A percentile compares a stretch with the other conserved stretches of the same genome.
phyloP scores from a whole-genome alignment of 176 grass and related monocot genomes.

The Metroxylon sagu region DNA sequence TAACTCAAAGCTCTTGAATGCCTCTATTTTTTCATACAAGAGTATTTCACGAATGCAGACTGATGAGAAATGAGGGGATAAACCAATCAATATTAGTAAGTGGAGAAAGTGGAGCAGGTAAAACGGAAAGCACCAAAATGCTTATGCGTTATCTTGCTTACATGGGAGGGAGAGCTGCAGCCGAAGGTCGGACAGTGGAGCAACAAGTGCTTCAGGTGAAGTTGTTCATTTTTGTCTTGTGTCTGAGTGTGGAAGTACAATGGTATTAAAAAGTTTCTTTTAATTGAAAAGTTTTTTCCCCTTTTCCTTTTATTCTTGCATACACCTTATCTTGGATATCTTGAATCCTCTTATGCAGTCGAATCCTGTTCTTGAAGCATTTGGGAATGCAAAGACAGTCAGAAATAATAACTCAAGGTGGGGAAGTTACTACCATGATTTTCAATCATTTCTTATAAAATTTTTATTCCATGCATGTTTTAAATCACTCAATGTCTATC shows the following conservation, averaged over 20 bases:
- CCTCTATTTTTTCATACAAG: background rate
- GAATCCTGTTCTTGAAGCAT: constrained; percentile 99
- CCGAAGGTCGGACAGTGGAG: constrained; percentile 18
- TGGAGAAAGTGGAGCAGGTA: constrained; percentile 32
- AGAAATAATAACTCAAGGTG: constrained; percentile 99
- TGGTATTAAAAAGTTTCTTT: too few relatives aligned
- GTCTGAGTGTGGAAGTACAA: too few relatives aligned
- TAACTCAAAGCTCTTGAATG: background rate
- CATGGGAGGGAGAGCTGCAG: constrained; percentile 21
- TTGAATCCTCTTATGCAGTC: constrained; percentile 45
- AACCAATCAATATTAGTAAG: constrained; percentile 29
- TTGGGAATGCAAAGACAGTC: constrained; percentile 99
- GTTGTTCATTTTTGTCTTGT: background rate
- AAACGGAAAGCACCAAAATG: constrained; percentile 33
- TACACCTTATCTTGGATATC: background rate
- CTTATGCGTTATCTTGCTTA: constrained; percentile 30
- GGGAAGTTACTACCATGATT: constrained; percentile 1
- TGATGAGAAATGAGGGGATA: constrained; percentile 22
- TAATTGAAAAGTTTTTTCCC: background rate
- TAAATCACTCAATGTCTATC: background rate
- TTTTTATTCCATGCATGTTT: background rate
- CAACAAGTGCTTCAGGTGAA: constrained; percentile 23
- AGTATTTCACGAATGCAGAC: too few relatives aligned
- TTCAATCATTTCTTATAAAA: too few relatives aligned
- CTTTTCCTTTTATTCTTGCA: background rate